Base-by-base conservation (phyloP, 108 stramenopile species). In the Cyclotella kingstonii region DNA sequence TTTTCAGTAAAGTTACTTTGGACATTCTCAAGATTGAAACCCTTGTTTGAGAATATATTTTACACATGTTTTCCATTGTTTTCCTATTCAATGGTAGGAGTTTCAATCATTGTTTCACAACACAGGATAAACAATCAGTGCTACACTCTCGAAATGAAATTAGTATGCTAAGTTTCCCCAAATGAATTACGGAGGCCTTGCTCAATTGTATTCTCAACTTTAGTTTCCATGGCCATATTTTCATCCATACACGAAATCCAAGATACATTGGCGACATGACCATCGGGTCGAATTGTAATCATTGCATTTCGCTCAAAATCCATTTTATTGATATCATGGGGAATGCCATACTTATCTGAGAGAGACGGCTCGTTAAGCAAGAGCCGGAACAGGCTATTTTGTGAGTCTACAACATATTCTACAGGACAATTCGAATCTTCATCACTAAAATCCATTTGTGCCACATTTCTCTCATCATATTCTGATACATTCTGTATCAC, bases 271-370 rank as follows among this genome's bases (percentile, higher is more conserved):
- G 70, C 57, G 18, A 89, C 62, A 56, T 89, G 87, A 3, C 84
- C 81, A 63, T 85, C 87, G 6, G 84, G 87, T 43, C 87, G 70
- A 54, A 85, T 68, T 46, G 80, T 26, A 35, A 77, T 39, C 17
- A 62, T 41, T 8, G 58, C 74, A 70, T 66, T 54, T 1, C 11
- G n/a, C n/a, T 36, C 12, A 38, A 34, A 27, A 9, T 27, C 7
- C 14, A 41, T 3, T 26, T n/a, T 46, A 48, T 51, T 7, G 7
- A 19, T 2, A 1, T 17, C 48, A 18, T 28, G 27, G 4, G 29
- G 2, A 4, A 11, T 27, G 0, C 26, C 23, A 10, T 66, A n/a
- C 9, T 4, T 27, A 19, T 33, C 58, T 1, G 18, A 14, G 26
- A 5, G 18, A 27, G 27, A 27, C 15, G 11, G 29, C 11, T 72